Conservation (phyloP, 2,329 filamentous ascomycete genomes). For the Calonectria crousiana region DNA sequence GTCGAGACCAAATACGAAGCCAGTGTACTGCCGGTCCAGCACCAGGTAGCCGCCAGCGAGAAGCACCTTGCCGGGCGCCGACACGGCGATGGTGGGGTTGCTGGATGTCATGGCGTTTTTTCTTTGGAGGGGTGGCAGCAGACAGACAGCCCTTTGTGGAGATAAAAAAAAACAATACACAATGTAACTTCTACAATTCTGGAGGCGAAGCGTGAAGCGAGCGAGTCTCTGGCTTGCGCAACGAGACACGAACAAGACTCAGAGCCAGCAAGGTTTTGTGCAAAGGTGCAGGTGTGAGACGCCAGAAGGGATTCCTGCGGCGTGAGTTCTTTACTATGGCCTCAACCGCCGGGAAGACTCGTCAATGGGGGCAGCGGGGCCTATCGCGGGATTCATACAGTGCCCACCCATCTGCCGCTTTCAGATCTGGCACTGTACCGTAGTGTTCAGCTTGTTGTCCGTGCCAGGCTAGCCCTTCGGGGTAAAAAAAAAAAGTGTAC, state of each 20-base stretch:
- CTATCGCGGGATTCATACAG: slow-evolving; percentile 36
- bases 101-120: slow-evolving; percentile 33
- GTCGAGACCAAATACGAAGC: slow-evolving; percentile 76
- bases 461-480: not conserved
- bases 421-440: slow-evolving; percentile 10
- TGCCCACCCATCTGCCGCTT: slow-evolving; percentile 14
- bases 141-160: not conserved
- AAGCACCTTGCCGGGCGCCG: slow-evolving; percentile 95
- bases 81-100: slow-evolving; percentile 71
- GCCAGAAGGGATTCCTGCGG: not conserved
- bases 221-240: too few species aligned
- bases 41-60: slow-evolving; percentile 96
- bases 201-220: not conserved
- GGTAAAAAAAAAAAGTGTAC: not conserved
- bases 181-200: not conserved
- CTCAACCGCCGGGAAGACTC: slow-evolving; percentile 35
- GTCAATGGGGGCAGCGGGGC: slow-evolving; percentile 36
- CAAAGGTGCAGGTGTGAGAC: not conserved
- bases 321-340: slow-evolving; percentile 30
- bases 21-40: slow-evolving; percentile 87
- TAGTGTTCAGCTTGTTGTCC: not conserved
- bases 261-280: not conserved
- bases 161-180: not conserved
- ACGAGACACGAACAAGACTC: not conserved
- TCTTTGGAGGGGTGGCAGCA: not conserved